These are phyloP conservation scores for Ichthyophthirius multifiliis DNA, from an alignment of 169 alveolate genomes.

Conservation along the genomic window DNA sequence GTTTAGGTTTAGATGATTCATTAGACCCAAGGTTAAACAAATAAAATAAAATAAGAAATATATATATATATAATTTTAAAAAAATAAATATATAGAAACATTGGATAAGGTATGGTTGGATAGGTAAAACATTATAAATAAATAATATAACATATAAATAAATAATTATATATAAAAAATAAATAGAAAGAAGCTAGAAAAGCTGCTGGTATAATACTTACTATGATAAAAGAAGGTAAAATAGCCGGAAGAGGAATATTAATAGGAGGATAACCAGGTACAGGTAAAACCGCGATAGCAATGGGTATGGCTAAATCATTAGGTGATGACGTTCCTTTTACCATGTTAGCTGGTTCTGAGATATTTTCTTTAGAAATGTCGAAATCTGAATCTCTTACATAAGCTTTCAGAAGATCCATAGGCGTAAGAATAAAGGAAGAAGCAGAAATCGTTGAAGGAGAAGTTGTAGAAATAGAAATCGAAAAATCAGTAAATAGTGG, in stretches of 20 bases:
- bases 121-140: conserved; percentile 38
- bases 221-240: conserved; percentile 95
- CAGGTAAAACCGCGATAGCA: conserved; percentile 99
- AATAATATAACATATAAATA: neutral
- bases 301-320: conserved; percentile 98
- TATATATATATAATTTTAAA: neutral
- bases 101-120: conserved; percentile 96
- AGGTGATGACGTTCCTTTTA: conserved; percentile 97
- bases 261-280: conserved; percentile 99
- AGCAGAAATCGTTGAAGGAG: conserved; percentile 99
- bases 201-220: conserved; percentile 95
- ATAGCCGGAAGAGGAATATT: conserved; percentile 98
- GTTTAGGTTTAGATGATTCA: conserved; percentile 96
- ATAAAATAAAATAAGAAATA: neutral
- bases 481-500: conserved; percentile 90
- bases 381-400: conserved; percentile 95
- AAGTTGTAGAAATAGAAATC: conserved; percentile 98
- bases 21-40: conserved; percentile 86
- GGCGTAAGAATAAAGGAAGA: conserved; percentile 99
- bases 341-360: conserved; percentile 98
- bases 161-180: neutral
- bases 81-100: conserved; percentile 54
- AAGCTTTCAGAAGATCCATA: conserved; percentile 97
- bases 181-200: conserved; percentile 89
- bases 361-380: conserved; percentile 97